These are phyloP conservation scores for Agaricus bisporus DNA, from an alignment of 768 basidiomycete genomes.

Conservation along the genomic window DNA sequence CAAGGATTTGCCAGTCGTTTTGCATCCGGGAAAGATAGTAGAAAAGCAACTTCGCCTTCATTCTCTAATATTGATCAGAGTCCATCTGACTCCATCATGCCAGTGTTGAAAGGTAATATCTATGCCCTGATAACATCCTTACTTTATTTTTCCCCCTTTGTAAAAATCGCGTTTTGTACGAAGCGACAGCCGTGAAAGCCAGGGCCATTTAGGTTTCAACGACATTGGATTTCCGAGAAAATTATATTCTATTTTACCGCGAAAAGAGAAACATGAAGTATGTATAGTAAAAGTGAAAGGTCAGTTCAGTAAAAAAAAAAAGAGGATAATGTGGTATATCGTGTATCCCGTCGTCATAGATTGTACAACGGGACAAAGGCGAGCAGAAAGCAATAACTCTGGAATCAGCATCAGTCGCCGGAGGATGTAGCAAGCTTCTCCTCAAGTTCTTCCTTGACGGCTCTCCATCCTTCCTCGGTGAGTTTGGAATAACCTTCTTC, in stretches of 20 bases:
- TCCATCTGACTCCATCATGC: too few relatives aligned
- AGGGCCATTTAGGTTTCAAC: too few relatives aligned
- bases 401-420: neutral
- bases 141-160: too few relatives aligned
- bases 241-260: too few relatives aligned
- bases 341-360: neutral
- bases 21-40: conserved; percentile 57
- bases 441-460: conserved; percentile 67
- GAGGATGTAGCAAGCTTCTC: conserved; percentile 21
- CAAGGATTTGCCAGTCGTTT: conserved; percentile 52
- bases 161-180: too few relatives aligned
- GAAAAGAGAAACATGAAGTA: too few relatives aligned
- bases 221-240: too few relatives aligned
- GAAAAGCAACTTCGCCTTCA: conserved; percentile 61
- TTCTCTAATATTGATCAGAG: conserved; percentile 68
- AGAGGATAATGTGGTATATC: conserved; percentile 2
- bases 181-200: neutral
- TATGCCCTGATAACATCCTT: too few relatives aligned
- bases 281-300: neutral
- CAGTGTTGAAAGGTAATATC: too few relatives aligned
- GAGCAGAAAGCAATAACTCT: neutral
- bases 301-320: neutral
- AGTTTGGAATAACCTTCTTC: conserved; percentile 61
- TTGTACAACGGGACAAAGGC: neutral
- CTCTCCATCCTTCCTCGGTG: conserved; percentile 62